These are phyloP conservation scores for Apiotrichum brassicae DNA, from an alignment of 1,284 basidiomycete genomes.

Conservation along the genomic window DNA sequence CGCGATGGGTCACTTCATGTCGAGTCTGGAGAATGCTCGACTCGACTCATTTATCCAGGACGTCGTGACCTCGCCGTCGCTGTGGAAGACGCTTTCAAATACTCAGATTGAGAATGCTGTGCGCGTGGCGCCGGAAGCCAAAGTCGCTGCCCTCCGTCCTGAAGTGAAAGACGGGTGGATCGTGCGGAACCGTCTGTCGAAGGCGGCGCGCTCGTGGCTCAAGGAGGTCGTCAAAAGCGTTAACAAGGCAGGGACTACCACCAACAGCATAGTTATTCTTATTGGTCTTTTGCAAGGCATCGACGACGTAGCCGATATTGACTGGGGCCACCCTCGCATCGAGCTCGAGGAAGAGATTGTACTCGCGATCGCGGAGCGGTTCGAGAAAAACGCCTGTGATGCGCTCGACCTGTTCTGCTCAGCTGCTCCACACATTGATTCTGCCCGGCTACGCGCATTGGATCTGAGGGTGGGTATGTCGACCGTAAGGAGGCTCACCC, in stretches of 20 bases:
- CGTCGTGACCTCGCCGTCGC: conserved; percentile 19
- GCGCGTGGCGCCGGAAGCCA: conserved; percentile 1
- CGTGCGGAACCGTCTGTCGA: conserved; percentile 9
- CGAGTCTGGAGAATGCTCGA: conserved; percentile 16
- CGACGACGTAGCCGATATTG: conserved; percentile 15
- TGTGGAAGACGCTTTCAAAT: conserved; percentile 18
- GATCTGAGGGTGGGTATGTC: conserved; percentile 18
- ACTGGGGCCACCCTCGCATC: conserved; percentile 24
- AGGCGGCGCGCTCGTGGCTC: conserved; percentile 13
- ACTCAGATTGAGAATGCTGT: conserved; percentile 5
- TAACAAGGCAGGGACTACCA: background rate
- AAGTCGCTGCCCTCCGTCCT: conserved; percentile 6
- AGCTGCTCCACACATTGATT: conserved; percentile 14
- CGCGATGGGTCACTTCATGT: conserved; percentile 37
- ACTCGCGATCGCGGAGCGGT: conserved; percentile 11
- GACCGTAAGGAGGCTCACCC: background rate
- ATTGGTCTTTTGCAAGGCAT: conserved; percentile 22
- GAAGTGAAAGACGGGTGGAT: conserved; percentile 12
- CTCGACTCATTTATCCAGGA: conserved; percentile 20
- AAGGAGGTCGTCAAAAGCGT: conserved; percentile 1
- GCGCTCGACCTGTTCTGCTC: conserved; percentile 12
- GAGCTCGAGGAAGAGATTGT: conserved; percentile 29
- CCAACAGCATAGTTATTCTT: conserved; percentile 4
- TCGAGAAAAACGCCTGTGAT: conserved; percentile 5
- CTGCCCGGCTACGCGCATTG: conserved; percentile 16